These are phyloP conservation scores for Euphorbia schlechtendalii DNA, from an alignment of 441 rosid genomes.

Conservation along the genomic window DNA sequence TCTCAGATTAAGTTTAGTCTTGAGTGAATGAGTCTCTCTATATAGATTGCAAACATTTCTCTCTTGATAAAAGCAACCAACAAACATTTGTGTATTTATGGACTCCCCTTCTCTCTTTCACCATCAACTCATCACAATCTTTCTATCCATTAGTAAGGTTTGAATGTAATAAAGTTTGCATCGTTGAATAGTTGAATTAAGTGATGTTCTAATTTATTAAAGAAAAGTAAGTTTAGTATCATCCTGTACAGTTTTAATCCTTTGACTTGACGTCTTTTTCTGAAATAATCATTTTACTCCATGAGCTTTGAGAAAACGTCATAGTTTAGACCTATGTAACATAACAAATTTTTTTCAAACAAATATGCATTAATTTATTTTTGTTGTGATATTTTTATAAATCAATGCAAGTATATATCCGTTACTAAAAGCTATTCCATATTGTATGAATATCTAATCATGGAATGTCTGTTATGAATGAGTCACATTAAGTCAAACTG, in stretches of 20 bases:
- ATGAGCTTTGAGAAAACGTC: not conserved
- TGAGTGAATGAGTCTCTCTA: not conserved
- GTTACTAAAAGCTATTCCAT: not conserved
- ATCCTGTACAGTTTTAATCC: not conserved
- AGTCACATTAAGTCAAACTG: not conserved
- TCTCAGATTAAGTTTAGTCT: not conserved
- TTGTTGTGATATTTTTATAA: not conserved
- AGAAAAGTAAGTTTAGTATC: not conserved
- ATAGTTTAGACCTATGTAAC: not conserved
- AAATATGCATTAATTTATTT: not conserved
- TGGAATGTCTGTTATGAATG: not conserved
- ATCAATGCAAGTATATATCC: not conserved
- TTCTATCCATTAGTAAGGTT: not conserved
- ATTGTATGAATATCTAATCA: not conserved
- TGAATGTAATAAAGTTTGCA: not conserved
- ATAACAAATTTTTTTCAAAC: not conserved
- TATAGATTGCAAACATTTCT: not conserved
- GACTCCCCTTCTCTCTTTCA: not conserved
- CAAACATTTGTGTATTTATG: not conserved
- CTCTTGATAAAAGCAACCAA: conserved; percentile 3
- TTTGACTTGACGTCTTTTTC: not conserved
- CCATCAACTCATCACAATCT: not conserved
- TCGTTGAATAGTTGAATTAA: not conserved
- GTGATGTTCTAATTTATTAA: not conserved
- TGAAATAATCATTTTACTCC: not conserved